A percentile compares a stretch with the other conserved stretches of the same genome.
phyloP scores from a whole-genome alignment of 345 rosid species.

The Jatropha curcas region DNA sequence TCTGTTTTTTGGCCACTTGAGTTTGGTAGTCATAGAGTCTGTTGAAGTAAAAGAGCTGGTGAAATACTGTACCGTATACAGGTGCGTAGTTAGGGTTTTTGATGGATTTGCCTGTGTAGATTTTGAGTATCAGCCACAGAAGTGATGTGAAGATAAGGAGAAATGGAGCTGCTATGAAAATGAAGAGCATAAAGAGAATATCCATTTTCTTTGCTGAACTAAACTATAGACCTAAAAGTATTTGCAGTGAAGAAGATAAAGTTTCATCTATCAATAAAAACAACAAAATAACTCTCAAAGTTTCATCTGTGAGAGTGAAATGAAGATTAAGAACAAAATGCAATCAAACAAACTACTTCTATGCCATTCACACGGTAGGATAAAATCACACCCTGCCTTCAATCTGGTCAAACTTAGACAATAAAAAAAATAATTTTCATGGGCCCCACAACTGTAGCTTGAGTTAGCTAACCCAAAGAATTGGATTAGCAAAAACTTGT shows the following conservation, averaged over 20 bases:
- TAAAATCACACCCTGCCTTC: no score
- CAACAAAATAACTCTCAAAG: no score
- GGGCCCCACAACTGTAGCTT: no score
- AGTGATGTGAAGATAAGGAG: constrained; percentile 23
- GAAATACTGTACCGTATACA: constrained; percentile 50
- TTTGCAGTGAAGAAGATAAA: no score
- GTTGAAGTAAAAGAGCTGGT: constrained; percentile 42
- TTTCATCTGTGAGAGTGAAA: not conserved
- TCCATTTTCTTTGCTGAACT: constrained; percentile 27
- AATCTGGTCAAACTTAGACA: no score
- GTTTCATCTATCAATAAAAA: no score
- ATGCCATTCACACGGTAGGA: no score
- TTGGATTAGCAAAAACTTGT: no score
- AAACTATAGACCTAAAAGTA: no score
- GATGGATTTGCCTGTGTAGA: constrained; percentile 53
- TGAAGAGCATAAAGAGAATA: constrained; percentile 25
- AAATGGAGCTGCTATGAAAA: constrained; percentile 20
- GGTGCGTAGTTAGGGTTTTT: constrained; percentile 49
- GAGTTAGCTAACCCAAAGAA: no score
- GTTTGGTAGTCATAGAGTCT: constrained; percentile 58
- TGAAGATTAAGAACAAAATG: not conserved
- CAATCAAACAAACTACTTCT: not conserved
- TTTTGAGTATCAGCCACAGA: constrained; percentile 29
- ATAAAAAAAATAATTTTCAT: no score
- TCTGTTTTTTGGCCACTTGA: constrained; percentile 39